Evolutionary conservation across 129 eudicot genomes (phyloP), one percentile per base, ranked within the genome.

Genomic region (Centaurea solstitialis): DNA sequence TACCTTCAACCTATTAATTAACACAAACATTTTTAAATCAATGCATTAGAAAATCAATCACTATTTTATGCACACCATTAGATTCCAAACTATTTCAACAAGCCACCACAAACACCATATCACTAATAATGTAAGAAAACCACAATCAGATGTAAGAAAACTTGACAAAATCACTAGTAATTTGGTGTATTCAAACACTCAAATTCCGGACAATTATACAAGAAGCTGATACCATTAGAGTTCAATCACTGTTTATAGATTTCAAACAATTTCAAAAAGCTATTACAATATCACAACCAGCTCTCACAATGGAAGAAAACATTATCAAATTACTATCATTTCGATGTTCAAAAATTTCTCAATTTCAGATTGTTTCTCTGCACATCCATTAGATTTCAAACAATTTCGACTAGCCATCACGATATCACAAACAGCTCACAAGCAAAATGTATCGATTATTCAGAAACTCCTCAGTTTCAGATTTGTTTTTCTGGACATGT

Each of bases 1-100:
- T 76, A 7, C 98, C 98, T 47, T 87, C 83, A 64, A 94, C 96
- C 98, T 94, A 75, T 35, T 17, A 37, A 13, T 28, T n/a, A 41
- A 64, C 74, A 81, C 23, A 70, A 35, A 69, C 45, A 5, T 9
- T 53, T 38, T 40, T 15, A 81, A 28, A 35, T 84, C 15, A 57
- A 33, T n/a, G 6, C 26, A 62, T 20, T 62, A 62, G 28, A 28
- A 21, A 73, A 62, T 7, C 28, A 6, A 18, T 21, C 28, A 26
- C 13, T 40, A 7, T 80, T 71, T 18, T 61, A 61, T 61, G 7
- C 50, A 70, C 3, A 37, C 26, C 9, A 37, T 4, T 5, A 5
- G 74, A 70, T 20, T 37, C 18, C 18, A 37, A 37, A 21, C 17
- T 37, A 70, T 22, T 78, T 9, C 15, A 11, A 77, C 12, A 20